Base-by-base conservation (phyloP, 176 grass and related monocot genomes). In the sorghum (Sorghum bicolor) region DNA sequence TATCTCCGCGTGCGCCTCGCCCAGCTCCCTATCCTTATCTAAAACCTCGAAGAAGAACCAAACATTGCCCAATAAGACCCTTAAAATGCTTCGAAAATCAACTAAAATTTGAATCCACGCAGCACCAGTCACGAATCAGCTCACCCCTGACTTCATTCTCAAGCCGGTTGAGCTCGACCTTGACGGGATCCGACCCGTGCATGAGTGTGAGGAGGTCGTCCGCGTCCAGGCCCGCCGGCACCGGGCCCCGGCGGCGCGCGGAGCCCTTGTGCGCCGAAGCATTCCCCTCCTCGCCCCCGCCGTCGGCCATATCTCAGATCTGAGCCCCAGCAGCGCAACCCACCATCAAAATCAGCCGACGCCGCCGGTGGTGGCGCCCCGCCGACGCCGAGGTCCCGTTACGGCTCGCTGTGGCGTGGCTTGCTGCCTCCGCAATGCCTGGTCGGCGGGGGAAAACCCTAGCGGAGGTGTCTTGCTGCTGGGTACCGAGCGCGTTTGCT, bases 231-330 rank as follows among this genome's bases (percentile, higher is more conserved):
- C 87, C 94, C n/a, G 55, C 44, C 84, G 85, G 87, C 67, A 82
- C 86, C 76, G 74, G 61, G 0, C 87, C 87, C 48, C 87, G 88
- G 29, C 93, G 83, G 34, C 91, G 79, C 89, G 85, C 43, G 41
- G 85, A 85, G 69, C 77, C 64, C 86, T 61, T 87, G 82, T 89
- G 85, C 77, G 32, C 91, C 70, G 88, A 80, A 33, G 43, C 91
- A 84, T 84, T 89, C 52, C 91, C 88, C 69, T 83, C 83, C 26
- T 86, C 83, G 32, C 90, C 74, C 75, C 86, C 70, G 53, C 86
- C 83, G 90, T 98, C 96, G 38, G 96, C 85, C 96, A 99, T 99
- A 99, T 99, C 85, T 85, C 87, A 84, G 96, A 99, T 99, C 96
- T 86, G 84, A 65, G 34, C 53, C 68, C 76, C 86, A 67, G 78